Evolutionary conservation across 345 rosid genomes (phyloP).

Genomic region (Salix caprea): DNA sequence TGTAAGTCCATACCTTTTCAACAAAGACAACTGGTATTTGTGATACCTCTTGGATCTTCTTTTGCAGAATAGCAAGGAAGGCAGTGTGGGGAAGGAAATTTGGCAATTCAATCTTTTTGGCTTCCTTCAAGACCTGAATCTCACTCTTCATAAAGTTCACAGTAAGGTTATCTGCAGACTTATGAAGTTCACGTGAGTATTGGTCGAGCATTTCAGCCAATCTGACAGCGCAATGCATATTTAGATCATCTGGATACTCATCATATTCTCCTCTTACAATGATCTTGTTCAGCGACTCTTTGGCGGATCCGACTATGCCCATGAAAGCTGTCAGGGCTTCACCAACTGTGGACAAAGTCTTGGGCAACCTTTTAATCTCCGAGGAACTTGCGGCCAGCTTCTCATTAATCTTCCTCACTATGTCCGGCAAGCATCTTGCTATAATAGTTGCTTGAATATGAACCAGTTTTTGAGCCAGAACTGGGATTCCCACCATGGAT

Average conservation of each 20-base stretch:
- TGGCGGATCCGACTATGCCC: slow-evolving; percentile 35
- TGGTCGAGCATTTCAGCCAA: slow-evolving; percentile 22
- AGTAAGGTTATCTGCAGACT: background rate
- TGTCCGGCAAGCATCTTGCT: slow-evolving; percentile 31
- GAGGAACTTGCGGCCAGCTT: slow-evolving; percentile 15
- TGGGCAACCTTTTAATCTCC: slow-evolving; percentile 30
- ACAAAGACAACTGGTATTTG: too few relatives aligned
- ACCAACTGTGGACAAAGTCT: slow-evolving; percentile 14
- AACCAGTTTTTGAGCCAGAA: slow-evolving; percentile 31
- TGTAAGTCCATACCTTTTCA: too few relatives aligned
- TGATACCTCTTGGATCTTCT: too few relatives aligned
- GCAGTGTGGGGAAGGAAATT: slow-evolving; percentile 32
- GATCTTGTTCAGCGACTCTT: slow-evolving; percentile 37
- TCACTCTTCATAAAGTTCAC: slow-evolving; percentile 23
- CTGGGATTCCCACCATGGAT: slow-evolving; percentile 37
- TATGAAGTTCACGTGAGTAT: slow-evolving; percentile 3
- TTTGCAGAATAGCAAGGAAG: too few relatives aligned
- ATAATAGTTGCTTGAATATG: slow-evolving; percentile 35
- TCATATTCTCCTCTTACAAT: slow-evolving; percentile 43
- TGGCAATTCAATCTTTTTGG: slow-evolving; percentile 29
- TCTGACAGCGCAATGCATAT: too few relatives aligned
- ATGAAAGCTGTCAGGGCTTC: slow-evolving; percentile 41
- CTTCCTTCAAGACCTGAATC: slow-evolving; percentile 29
- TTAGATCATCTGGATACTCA: slow-evolving; percentile 19
- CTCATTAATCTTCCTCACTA: slow-evolving; percentile 23